Evolutionary conservation across 176 grass and related monocot genomes (phyloP), one percentile per base, ranked within the genome.

Genomic region (Dactylis glomerata): DNA sequence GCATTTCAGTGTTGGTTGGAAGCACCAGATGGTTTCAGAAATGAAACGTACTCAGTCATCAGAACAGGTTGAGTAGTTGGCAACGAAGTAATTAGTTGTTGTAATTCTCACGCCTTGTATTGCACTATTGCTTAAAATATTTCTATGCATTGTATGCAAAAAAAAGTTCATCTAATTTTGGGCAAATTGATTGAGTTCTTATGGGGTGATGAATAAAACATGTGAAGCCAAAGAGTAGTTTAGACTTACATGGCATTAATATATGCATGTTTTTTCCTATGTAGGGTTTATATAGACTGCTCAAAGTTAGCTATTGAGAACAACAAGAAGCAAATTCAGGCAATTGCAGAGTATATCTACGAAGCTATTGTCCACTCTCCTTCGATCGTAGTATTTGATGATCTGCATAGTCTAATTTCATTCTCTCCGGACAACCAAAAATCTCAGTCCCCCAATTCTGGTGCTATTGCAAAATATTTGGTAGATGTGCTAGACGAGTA

Each of bases 311-410:
- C 92, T 83, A 69, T 77, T 76, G 89, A 87, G 75, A 97, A 97
- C 73, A 80, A 76, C 80, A 88, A 87, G 71, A 89, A 92, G 73
- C 74, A 83, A 37, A 87, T 59, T 44, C 82, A 95, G 80, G 31
- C 77, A 81, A 88, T 97, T 91, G 82, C 84, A 73, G 91, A 89
- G 70, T 66, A 74, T 49, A 76, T 98, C 70, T 93, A 87, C 24
- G 87, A 98, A 82, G 95, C 92, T 73, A 79, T 95, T n/a, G 64
- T 83, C 77, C 91, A 83, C 79, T 83, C 89, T 49, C 92, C 95
- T 86, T 95, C 95, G 3, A 41, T 95, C 79, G 76, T 98, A 66
- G 77, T 95, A 93, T 98, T 98, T 91, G 95, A 98, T 56, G 89
- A 95, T 90, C 76, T 98, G 65, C 89, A 95, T 79, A 85, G 78